phyloP scores from a whole-genome alignment of 2,329 filamentous ascomycete genomes.

The Cordyceps militaris region DNA sequence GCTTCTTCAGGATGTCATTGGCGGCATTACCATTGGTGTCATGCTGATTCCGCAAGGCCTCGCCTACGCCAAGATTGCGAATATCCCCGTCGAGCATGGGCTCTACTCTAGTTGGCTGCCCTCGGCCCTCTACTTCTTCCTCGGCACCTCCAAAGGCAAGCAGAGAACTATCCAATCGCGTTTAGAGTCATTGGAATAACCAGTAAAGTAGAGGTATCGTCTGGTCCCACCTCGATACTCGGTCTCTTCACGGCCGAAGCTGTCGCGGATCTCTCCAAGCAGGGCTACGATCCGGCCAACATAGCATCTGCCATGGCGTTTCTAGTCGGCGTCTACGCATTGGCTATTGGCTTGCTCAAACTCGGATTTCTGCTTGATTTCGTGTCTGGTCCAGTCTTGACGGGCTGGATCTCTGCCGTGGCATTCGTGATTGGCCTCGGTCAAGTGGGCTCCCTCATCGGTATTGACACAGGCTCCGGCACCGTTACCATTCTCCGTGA shows the following conservation, averaged over 20 bases:
- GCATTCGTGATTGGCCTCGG: slow-evolving; percentile 59
- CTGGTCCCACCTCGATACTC: slow-evolving; percentile 57
- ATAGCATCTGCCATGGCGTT: slow-evolving; percentile 56
- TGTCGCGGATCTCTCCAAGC: slow-evolving; percentile 41
- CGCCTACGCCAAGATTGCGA: slow-evolving; percentile 57
- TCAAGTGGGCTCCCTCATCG: slow-evolving; percentile 56
- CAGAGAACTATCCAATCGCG: background rate
- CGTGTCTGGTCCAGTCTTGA: slow-evolving; percentile 57
- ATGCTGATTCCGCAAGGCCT: slow-evolving; percentile 55
- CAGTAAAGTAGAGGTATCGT: slow-evolving; percentile 45
- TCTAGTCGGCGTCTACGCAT: slow-evolving; percentile 54
- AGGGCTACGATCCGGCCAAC: slow-evolving; percentile 45
- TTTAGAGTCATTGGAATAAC: background rate
- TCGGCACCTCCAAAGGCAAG: slow-evolving; percentile 55
- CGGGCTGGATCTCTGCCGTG: slow-evolving; percentile 59
- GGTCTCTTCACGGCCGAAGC: slow-evolving; percentile 57
- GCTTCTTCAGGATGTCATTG: slow-evolving; percentile 55
- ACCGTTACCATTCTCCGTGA: slow-evolving; percentile 53
- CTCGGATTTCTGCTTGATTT: slow-evolving; percentile 61
- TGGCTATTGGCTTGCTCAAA: slow-evolving; percentile 53
- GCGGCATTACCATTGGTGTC: slow-evolving; percentile 52
- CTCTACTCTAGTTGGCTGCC: slow-evolving; percentile 55
- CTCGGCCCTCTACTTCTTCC: slow-evolving; percentile 48
- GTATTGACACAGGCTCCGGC: slow-evolving; percentile 44
- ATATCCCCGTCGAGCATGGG: slow-evolving; percentile 53